phyloP scores from a whole-genome alignment of 2,329 filamentous ascomycete species.

The Aureobasidium melanogenum region DNA sequence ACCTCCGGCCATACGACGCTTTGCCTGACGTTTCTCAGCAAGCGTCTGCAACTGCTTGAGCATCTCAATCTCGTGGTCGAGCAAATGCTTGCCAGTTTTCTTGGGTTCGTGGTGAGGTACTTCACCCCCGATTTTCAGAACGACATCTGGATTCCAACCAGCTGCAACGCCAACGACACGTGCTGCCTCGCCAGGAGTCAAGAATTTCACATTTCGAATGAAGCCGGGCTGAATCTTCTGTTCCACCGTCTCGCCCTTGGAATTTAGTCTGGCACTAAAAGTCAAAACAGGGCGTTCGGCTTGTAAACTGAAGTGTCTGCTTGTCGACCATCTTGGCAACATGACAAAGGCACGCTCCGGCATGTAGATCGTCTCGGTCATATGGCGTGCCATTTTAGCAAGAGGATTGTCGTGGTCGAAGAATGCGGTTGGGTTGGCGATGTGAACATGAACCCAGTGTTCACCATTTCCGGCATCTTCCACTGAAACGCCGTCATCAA shows the following conservation, averaged over 20 bases:
- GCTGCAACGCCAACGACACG: slow-evolving; percentile 9
- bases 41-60: slow-evolving; percentile 23
- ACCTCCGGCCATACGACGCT: slow-evolving; percentile 30
- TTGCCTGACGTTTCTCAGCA: slow-evolving; percentile 24
- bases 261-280: slow-evolving; percentile 49
- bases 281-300: slow-evolving; percentile 49
- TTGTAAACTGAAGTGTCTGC: slow-evolving; percentile 46
- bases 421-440: slow-evolving; percentile 68
- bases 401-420: slow-evolving; percentile 52
- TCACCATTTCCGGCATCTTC: slow-evolving; percentile 40
- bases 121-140: slow-evolving; percentile 27
- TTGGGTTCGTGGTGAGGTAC: slow-evolving; percentile 16
- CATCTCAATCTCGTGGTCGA: slow-evolving; percentile 13
- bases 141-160: slow-evolving; percentile 15
- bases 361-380: slow-evolving; percentile 48
- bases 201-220: slow-evolving; percentile 44
- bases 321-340: slow-evolving; percentile 42
- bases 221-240: slow-evolving; percentile 45
- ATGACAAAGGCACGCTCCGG: slow-evolving; percentile 49
- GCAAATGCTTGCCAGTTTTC: slow-evolving; percentile 17
- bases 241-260: slow-evolving; percentile 44
- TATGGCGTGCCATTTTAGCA: slow-evolving; percentile 52
- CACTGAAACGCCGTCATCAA: slow-evolving; percentile 72
- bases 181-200: slow-evolving; percentile 38
- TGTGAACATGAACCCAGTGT: slow-evolving; percentile 69